phyloP scores from a whole-genome alignment of 2,329 filamentous ascomycete species.

The Neopestalotiopsis rosae region DNA sequence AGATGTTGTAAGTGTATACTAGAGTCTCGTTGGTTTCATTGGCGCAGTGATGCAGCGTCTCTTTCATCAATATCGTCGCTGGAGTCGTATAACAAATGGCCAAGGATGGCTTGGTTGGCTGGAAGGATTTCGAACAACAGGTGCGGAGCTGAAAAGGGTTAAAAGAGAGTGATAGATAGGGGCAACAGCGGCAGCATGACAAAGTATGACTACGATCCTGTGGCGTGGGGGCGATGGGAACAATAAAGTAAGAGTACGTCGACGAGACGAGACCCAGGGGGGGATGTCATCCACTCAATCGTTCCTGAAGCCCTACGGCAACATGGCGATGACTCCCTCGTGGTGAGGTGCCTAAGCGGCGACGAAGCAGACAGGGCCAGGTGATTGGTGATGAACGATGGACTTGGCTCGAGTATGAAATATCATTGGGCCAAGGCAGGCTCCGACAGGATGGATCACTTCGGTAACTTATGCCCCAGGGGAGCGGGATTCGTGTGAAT shows the following conservation, averaged over 20 bases:
- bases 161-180: neutral
- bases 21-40: neutral
- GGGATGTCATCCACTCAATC: slow-evolving; percentile 7
- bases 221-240: slow-evolving; percentile 9
- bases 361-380: neutral
- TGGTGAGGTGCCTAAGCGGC: neutral
- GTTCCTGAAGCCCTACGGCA: slow-evolving; percentile 1
- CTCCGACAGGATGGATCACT: neutral
- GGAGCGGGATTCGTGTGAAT: neutral
- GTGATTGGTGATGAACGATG: neutral
- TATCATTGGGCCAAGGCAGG: neutral
- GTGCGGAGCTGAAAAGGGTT: neutral
- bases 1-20: neutral
- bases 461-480: neutral
- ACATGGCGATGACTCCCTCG: neutral
- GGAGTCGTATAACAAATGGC: neutral
- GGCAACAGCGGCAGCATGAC: neutral
- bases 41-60: neutral
- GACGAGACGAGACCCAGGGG: neutral
- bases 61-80: neutral
- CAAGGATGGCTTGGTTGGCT: neutral
- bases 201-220: neutral
- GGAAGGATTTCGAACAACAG: neutral
- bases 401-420: neutral
- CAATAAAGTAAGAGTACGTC: neutral